phyloP scores from a whole-genome alignment of 768 basidiomycete species.

The Boletus coccyginus region DNA sequence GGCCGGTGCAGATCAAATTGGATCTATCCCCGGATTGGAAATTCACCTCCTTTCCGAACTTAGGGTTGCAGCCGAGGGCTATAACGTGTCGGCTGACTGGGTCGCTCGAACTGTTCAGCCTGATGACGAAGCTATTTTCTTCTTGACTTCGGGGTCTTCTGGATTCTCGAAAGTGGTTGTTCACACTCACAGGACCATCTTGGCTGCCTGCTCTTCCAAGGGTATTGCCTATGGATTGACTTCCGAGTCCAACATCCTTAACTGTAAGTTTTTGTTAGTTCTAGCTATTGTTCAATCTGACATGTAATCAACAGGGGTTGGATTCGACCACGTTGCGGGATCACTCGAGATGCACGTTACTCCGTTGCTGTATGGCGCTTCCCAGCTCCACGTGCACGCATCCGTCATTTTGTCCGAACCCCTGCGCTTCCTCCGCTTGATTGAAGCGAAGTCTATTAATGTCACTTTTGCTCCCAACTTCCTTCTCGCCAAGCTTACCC shows the following conservation, averaged over 20 bases:
- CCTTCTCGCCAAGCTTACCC: conserved; percentile 36
- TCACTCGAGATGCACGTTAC: conserved; percentile 39
- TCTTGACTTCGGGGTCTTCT: conserved; percentile 40
- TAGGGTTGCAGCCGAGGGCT: conserved; percentile 15
- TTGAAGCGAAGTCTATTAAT: conserved; percentile 33
- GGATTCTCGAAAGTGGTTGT: conserved; percentile 41
- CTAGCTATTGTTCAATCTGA: background rate
- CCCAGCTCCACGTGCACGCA: conserved; percentile 16
- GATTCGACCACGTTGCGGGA: conserved; percentile 43
- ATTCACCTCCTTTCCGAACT: conserved; percentile 26
- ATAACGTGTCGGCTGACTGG: conserved; percentile 9
- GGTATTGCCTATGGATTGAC: conserved; percentile 31
- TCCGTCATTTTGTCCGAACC: conserved; percentile 16
- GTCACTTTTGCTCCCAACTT: conserved; percentile 41
- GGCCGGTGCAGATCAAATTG: conserved; percentile 23
- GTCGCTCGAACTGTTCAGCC: conserved; percentile 11
- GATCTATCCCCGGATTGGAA: conserved; percentile 17
- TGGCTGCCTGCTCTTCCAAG: conserved; percentile 34
- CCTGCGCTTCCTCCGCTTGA: conserved; percentile 21
- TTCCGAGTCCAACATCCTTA: conserved; percentile 31
- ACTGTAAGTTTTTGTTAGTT: conserved; percentile 30
- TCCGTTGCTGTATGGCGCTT: conserved; percentile 28
- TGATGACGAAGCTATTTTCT: conserved; percentile 30
- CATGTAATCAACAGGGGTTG: conserved; percentile 27
- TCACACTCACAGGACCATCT: conserved; percentile 36